Conservation (phyloP, 495 filamentous ascomycete species). For the Penicillium simplicissimum region DNA sequence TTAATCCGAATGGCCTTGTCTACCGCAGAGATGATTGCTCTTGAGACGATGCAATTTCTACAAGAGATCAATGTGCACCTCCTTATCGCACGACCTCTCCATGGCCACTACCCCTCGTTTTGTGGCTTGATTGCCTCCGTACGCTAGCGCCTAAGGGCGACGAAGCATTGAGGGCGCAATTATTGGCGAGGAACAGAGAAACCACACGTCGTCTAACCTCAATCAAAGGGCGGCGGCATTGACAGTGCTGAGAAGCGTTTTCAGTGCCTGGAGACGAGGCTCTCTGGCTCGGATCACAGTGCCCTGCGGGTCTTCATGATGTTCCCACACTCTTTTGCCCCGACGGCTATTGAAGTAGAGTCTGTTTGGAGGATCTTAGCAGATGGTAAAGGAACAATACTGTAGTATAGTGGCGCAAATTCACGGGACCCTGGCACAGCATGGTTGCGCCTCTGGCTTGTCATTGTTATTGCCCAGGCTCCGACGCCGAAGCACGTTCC, state of each 20-base stretch:
- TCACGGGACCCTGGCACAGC: background rate
- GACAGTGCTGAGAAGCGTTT: background rate
- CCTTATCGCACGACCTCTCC: background rate
- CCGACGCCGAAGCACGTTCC: background rate
- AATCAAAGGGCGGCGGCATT: background rate
- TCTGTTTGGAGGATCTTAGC: background rate
- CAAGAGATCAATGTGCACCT: background rate
- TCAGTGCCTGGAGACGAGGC: background rate
- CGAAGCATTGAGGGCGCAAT: background rate
- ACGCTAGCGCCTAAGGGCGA: background rate
- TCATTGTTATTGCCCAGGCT: background rate
- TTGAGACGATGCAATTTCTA: background rate
- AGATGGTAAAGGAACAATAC: background rate
- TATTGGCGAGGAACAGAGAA: background rate
- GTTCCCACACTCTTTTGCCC: background rate
- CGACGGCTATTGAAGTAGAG: conserved; percentile 20
- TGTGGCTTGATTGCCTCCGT: background rate
- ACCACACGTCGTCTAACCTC: background rate
- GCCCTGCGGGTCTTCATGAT: conserved; percentile 1
- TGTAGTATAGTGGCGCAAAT: background rate
- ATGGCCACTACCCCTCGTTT: background rate
- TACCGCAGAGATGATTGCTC: background rate
- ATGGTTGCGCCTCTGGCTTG: background rate
- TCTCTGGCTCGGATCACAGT: conserved; percentile 14
- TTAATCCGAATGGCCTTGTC: background rate